These are phyloP conservation scores for Bipolaris cookei DNA, from an alignment of 2,329 filamentous ascomycete genomes.

Conservation along the genomic window DNA sequence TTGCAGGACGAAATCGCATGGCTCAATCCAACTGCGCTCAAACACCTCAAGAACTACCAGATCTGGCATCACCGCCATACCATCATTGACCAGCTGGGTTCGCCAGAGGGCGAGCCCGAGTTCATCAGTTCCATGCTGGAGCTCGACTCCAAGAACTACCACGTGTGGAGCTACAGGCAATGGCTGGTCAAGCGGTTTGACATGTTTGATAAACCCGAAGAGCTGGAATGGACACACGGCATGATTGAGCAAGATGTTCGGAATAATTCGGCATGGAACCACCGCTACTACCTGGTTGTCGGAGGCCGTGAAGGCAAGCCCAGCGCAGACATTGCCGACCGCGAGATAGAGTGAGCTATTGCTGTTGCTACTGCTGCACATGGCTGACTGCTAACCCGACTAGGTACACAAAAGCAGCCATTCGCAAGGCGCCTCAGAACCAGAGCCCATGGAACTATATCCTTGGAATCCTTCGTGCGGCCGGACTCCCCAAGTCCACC, in stretches of 20 bases:
- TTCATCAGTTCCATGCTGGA: conserved; percentile 84
- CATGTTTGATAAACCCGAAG: conserved; percentile 60
- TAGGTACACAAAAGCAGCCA: conserved; percentile 69
- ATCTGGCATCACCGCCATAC: conserved; percentile 78
- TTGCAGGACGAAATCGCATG: conserved; percentile 78
- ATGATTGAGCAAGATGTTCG: conserved; percentile 81
- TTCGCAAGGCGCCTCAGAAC: conserved; percentile 85
- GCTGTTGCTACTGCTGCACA: neutral
- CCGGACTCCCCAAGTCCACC: conserved; percentile 57
- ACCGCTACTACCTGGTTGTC: conserved; percentile 94
- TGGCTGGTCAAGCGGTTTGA: conserved; percentile 71
- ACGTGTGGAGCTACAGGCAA: conserved; percentile 96
- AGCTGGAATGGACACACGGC: conserved; percentile 73
- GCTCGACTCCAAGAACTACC: conserved; percentile 94
- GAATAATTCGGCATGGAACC: conserved; percentile 98
- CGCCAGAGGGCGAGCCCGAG: conserved; percentile 70
- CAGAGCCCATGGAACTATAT: conserved; percentile 95
- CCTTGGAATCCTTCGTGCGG: conserved; percentile 74
- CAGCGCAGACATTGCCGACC: conserved; percentile 66
- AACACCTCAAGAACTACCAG: conserved; percentile 96
- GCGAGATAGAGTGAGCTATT: conserved; percentile 70
- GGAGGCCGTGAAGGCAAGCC: conserved; percentile 55
- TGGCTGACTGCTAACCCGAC: conserved; percentile 26
- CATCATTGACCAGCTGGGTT: conserved; percentile 62
- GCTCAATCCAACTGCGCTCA: conserved; percentile 82